phyloP scores from a whole-genome alignment of 2,329 filamentous ascomycete genomes.

The Aspergillus luchuensis region DNA sequence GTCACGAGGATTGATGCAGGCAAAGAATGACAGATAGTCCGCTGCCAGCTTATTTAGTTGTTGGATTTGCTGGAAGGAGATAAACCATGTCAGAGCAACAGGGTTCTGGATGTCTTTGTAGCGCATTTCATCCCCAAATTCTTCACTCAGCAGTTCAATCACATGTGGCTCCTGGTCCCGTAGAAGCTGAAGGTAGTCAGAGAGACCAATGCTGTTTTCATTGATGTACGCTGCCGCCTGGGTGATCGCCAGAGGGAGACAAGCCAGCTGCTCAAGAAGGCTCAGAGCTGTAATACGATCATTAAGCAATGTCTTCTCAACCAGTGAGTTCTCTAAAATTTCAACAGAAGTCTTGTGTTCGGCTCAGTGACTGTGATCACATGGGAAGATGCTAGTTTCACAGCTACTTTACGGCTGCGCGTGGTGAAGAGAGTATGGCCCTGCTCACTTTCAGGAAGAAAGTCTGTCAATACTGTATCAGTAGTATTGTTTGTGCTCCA shows the following conservation, averaged over 20 bases:
- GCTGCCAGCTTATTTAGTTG: conserved; percentile 20
- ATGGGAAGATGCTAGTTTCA: too few relatives aligned
- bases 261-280: too few relatives aligned
- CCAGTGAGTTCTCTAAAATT: too few relatives aligned
- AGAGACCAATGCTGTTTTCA: conserved; percentile 17
- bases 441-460: too few relatives aligned
- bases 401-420: too few relatives aligned
- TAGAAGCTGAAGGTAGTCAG: conserved; percentile 22
- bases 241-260: conserved; percentile 35
- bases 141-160: conserved; percentile 30
- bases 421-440: too few relatives aligned
- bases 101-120: conserved; percentile 32
- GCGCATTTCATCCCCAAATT: conserved; percentile 35
- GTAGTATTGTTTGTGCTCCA: too few relatives aligned
- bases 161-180: conserved; percentile 24
- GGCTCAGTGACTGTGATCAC: too few relatives aligned
- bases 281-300: conserved; percentile 24
- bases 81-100: conserved; percentile 37
- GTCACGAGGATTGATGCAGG: conserved; percentile 29
- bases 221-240: conserved; percentile 37
- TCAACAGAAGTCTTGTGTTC: too few relatives aligned
- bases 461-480: too few relatives aligned
- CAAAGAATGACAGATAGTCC: conserved; percentile 32
- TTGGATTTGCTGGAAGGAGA: conserved; percentile 36
- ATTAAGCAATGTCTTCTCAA: too few relatives aligned